Conservation (phyloP, 2,329 filamentous ascomycete genomes). For the Epichloe sylvatica region DNA sequence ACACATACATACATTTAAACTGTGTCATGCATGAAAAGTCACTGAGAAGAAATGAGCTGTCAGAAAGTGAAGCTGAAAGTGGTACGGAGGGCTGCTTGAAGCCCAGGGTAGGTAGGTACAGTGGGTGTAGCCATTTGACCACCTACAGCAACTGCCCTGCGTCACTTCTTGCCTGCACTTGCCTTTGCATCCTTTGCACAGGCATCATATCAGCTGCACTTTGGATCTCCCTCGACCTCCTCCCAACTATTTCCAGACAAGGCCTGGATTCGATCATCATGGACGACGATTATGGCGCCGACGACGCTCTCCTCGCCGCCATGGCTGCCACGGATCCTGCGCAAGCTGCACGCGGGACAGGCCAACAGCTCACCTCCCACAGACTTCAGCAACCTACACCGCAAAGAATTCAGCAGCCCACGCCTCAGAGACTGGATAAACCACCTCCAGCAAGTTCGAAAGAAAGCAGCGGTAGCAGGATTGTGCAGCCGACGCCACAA, state of each 20-base stretch:
- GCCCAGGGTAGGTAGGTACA: background rate
- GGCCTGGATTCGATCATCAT: conserved; percentile 11
- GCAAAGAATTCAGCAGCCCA: conserved; percentile 32
- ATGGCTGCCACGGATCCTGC: conserved; percentile 35
- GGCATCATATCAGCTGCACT: background rate
- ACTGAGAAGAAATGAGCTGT: no score
- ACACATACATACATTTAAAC: no score
- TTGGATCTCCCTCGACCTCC: background rate
- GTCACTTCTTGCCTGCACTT: background rate
- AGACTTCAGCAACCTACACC: conserved; percentile 27
- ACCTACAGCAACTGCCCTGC: background rate
- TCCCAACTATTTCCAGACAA: no score
- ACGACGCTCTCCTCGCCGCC: conserved; percentile 41
- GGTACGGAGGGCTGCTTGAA: background rate
- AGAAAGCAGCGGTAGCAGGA: conserved; percentile 29
- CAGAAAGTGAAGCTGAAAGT: no score
- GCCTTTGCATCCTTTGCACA: background rate
- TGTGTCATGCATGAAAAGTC: no score
- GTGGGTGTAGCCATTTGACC: background rate
- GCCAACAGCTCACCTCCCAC: conserved; percentile 27
- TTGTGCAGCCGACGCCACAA: conserved; percentile 82
- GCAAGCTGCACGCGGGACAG: conserved; percentile 12
- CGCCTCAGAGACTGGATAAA: conserved; percentile 42
- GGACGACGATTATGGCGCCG: conserved; percentile 44
- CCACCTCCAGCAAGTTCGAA: conserved; percentile 26